Percentiles rank a stretch among this genome's conserved stretches.
Evolutionary conservation across 2,329 filamentous ascomycete species (phyloP).

Genomic region (Cercospora sojina): DNA sequence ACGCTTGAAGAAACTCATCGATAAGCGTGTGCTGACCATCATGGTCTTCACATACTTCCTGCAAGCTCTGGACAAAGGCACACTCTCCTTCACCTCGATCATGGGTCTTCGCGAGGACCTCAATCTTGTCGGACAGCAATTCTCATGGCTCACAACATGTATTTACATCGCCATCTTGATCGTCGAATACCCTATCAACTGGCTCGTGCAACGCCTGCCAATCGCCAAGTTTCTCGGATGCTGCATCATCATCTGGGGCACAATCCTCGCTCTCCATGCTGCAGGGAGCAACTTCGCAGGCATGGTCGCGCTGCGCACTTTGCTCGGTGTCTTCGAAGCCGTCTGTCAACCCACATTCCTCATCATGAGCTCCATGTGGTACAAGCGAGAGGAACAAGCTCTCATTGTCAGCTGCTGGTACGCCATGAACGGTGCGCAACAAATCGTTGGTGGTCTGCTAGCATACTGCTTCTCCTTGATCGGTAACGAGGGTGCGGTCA

Average conservation of each 20-base stretch:
- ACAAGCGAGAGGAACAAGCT: slow-evolving; percentile 67
- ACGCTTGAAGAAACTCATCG: slow-evolving; percentile 63
- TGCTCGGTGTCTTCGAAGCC: slow-evolving; percentile 71
- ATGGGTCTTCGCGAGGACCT: slow-evolving; percentile 57
- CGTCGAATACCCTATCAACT: slow-evolving; percentile 70
- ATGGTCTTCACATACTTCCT: slow-evolving; percentile 75
- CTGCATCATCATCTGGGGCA: slow-evolving; percentile 65
- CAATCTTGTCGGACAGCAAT: slow-evolving; percentile 52
- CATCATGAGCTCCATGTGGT: slow-evolving; percentile 68
- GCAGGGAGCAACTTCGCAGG: slow-evolving; percentile 60
- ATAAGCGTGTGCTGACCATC: slow-evolving; percentile 64
- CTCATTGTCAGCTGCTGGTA: slow-evolving; percentile 67
- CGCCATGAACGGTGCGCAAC: slow-evolving; percentile 49
- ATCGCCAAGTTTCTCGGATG: slow-evolving; percentile 61
- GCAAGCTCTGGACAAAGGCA: slow-evolving; percentile 68
- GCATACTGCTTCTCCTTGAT: slow-evolving; percentile 53
- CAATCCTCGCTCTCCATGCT: slow-evolving; percentile 60
- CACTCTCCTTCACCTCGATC: slow-evolving; percentile 61
- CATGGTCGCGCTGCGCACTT: slow-evolving; percentile 60
- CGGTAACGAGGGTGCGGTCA: slow-evolving; percentile 24
- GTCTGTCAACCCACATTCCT: slow-evolving; percentile 68
- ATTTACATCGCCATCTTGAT: slow-evolving; percentile 71
- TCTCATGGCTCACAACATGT: slow-evolving; percentile 70
- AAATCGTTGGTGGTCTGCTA: slow-evolving; percentile 69
- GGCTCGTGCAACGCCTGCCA: slow-evolving; percentile 61